Evolutionary conservation across 192 early-diverging fungal species (phyloP).

Genomic region (Spinellus fusiger): DNA sequence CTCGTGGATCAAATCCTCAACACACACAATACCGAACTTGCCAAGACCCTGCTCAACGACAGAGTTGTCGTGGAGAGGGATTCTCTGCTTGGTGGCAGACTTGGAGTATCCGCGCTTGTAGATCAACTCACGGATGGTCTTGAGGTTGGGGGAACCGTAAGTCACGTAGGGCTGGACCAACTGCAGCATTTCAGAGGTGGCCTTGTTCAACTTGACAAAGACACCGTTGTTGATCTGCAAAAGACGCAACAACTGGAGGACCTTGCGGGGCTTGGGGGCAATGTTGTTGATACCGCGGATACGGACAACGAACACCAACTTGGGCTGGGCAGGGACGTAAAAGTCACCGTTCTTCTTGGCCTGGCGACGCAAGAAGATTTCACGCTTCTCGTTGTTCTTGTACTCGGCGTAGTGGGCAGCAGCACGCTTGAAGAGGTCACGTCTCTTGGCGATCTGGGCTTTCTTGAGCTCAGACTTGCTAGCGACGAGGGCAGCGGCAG

Average conservation of each 20-base stretch:
- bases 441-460: constrained; percentile 65
- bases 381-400: constrained; percentile 79
- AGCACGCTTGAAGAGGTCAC: constrained; percentile 98
- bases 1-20: constrained; percentile 98
- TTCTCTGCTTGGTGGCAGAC: constrained; percentile 96
- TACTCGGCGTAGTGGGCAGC: constrained; percentile 99
- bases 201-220: constrained; percentile 93
- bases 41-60: constrained; percentile 91
- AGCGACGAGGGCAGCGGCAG: constrained; percentile 52
- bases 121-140: constrained; percentile 97
- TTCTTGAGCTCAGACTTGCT: constrained; percentile 42
- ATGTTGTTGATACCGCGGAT: constrained; percentile 99
- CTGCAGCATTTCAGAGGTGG: constrained; percentile 97
- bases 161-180: constrained; percentile 95
- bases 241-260: constrained; percentile 97
- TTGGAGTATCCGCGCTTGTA: constrained; percentile 99
- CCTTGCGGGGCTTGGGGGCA: constrained; percentile 98
- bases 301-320: constrained; percentile 97
- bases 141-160: constrained; percentile 94
- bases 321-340: constrained; percentile 94
- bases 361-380: constrained; percentile 90
- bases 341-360: constrained; percentile 88
- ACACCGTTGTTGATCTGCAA: constrained; percentile 99
- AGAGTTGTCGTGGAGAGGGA: constrained; percentile 90
- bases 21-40: constrained; percentile 93